Conservation (phyloP, 2,329 filamentous ascomycete species). For the Trichoderma oligosporum region DNA sequence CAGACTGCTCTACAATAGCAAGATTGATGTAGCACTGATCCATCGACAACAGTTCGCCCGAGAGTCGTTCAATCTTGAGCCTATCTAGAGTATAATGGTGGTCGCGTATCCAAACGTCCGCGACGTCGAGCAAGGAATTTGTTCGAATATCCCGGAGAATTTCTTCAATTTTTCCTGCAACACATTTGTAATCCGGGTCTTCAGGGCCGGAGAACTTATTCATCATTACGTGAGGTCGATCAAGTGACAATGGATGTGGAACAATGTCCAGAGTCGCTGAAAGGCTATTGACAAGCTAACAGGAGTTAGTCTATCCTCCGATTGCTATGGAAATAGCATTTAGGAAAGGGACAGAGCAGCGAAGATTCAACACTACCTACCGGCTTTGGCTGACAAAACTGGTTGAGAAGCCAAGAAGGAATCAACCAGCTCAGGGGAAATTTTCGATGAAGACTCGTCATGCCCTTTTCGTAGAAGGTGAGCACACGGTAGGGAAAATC, state of each 20-base stretch:
- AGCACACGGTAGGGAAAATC: slow-evolving; percentile 18
- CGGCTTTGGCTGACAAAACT: no score
- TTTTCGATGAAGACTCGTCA: slow-evolving; percentile 24
- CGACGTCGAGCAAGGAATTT: neutral
- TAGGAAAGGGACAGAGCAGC: slow-evolving; percentile 14
- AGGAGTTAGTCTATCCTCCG: neutral
- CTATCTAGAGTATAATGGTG: slow-evolving; percentile 25
- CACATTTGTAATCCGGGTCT: slow-evolving; percentile 21
- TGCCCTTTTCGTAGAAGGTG: slow-evolving; percentile 26
- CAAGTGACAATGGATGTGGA: slow-evolving; percentile 24
- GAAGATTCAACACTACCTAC: no score
- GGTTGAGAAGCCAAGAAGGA: no score
- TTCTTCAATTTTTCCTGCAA: slow-evolving; percentile 23
- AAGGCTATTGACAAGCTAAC: slow-evolving; percentile 25
- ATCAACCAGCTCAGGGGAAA: no score
- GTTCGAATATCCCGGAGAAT: slow-evolving; percentile 23
- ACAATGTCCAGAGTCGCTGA: slow-evolving; percentile 29
- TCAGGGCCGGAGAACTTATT: slow-evolving; percentile 28
- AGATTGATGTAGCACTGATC: slow-evolving; percentile 41
- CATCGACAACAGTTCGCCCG: slow-evolving; percentile 32
- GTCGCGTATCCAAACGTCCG: slow-evolving; percentile 23
- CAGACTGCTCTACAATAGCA: slow-evolving; percentile 31
- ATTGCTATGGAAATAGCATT: neutral
- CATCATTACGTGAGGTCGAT: slow-evolving; percentile 26
- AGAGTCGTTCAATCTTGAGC: slow-evolving; percentile 36